These are phyloP conservation scores for Gossypium arboreum DNA, from an alignment of 345 rosid genomes.

Conservation along the genomic window DNA sequence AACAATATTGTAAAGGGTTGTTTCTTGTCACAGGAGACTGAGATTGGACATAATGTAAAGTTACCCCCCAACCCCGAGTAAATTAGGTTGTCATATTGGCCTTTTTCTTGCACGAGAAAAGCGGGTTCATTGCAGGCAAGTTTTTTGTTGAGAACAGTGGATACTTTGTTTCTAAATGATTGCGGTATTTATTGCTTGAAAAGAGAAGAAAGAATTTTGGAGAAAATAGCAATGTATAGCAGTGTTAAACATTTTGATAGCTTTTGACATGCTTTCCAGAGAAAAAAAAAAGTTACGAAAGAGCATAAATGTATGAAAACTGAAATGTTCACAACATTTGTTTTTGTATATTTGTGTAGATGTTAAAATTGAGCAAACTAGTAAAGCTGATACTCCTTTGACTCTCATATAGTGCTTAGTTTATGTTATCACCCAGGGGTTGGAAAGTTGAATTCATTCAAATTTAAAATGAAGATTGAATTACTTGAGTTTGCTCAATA, in stretches of 20 bases:
- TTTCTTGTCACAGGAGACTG: conserved; percentile 2
- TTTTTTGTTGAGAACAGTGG: not conserved
- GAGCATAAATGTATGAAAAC: not conserved
- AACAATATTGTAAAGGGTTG: not conserved
- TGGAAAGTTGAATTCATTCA: too few relatives aligned
- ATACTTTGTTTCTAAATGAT: not conserved
- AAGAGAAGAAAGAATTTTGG: not conserved
- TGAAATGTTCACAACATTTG: not conserved
- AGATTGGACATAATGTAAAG: conserved; percentile 1
- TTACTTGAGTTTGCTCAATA: too few relatives aligned
- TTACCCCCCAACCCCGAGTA: not conserved
- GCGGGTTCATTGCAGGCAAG: not conserved
- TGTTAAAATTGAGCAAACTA: not conserved
- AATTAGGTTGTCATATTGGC: not conserved
- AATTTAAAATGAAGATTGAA: too few relatives aligned
- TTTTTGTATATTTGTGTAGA: not conserved
- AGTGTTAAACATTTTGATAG: not conserved
- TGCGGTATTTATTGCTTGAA: not conserved
- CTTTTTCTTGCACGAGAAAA: not conserved
- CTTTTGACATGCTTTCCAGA: not conserved
- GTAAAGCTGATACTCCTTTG: not conserved
- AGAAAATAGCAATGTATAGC: not conserved
- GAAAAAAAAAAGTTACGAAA: not conserved
- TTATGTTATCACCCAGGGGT: too few relatives aligned
- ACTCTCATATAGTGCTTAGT: not conserved